Conservation (phyloP, 2,329 filamentous ascomycete genomes). For the Fusarium nematophilum region DNA sequence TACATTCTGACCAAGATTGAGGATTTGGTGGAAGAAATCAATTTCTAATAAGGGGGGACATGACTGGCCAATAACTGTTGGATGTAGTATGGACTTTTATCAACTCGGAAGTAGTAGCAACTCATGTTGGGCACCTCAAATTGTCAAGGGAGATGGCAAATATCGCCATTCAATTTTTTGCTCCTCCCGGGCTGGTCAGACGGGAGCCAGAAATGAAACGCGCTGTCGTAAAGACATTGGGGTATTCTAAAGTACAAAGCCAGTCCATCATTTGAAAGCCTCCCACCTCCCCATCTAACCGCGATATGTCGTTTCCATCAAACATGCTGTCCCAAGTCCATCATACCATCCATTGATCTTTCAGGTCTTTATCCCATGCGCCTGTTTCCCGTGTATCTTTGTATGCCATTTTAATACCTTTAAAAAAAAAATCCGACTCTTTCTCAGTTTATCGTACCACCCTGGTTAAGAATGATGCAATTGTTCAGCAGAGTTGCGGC, state of each 20-base stretch:
- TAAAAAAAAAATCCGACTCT: not conserved
- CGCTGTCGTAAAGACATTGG: conserved; percentile 37
- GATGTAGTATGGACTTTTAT: no score
- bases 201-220: conserved; percentile 20
- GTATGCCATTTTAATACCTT: conserved; percentile 4
- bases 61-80: no score
- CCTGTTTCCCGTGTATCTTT: conserved; percentile 17
- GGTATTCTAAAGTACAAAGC: conserved; percentile 45
- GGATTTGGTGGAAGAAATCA: no score
- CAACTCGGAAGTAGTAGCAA: no score
- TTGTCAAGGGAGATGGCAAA: conserved; percentile 7
- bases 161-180: conserved; percentile 7
- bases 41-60: no score
- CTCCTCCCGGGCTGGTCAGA: conserved; percentile 11
- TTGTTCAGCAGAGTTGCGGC: conserved; percentile 83
- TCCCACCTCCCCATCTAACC: conserved; percentile 32
- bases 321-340: conserved; percentile 19
- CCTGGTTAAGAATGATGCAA: conserved; percentile 69
- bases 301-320: conserved; percentile 19
- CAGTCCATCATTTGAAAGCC: conserved; percentile 28
- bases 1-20: no score
- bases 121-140: not conserved
- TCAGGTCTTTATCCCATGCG: conserved; percentile 8
- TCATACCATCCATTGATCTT: conserved; percentile 19
- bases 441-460: conserved; percentile 43